Evolutionary conservation across 2,329 filamentous ascomycete genomes (phyloP), one percentile per base, ranked within the genome.

Genomic region (Pseudocercospora ulei): DNA sequence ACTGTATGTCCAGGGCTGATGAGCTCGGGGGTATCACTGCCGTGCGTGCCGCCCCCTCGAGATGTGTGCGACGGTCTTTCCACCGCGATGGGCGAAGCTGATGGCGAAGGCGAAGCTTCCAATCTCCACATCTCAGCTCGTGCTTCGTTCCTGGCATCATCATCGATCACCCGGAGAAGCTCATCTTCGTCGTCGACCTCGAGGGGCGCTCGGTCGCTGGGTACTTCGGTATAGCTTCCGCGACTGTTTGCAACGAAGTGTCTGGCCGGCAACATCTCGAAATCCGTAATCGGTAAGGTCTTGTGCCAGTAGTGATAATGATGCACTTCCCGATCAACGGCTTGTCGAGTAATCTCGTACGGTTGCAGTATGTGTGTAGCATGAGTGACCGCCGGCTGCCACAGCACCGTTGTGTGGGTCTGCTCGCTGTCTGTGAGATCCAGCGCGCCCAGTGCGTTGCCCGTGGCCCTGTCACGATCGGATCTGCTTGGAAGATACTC

Each of bases 261-360:
- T 9, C 65, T 65, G 1, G 70, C 57, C 2, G 71, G 69, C 1
- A 73, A 60, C 4, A 73, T 61, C 48, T 73, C 65, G 7, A 67
- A 65, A 33, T 73, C 67, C 18, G 67, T 60, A n/a, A 74, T 61
- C 1, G 71, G 71, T 18, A 69, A 64, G n/a, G 70, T 60, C 12
- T 66, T 64, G 39, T 73, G 68, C 41, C 65, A 66, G 22, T 69
- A 54, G 40, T 72, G 65, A 50, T 73, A 63, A 20, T 65, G 66
- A 56, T 74, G 71, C 20, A 72, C 69, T 42, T 73, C 70, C 20
- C 69, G 66, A 7, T 63, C 64, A 27, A 71, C 64, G n/a, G 53
- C 49, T 7, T 28, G 33, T 27, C 38, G 31, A 4, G 38, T 26
- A 11, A 44, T 31, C 23, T 44, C 37, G 18, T 39, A 27, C 7